Evolutionary conservation across 306 rosid species (phyloP).

Genomic region (Lathyrus sativus): DNA sequence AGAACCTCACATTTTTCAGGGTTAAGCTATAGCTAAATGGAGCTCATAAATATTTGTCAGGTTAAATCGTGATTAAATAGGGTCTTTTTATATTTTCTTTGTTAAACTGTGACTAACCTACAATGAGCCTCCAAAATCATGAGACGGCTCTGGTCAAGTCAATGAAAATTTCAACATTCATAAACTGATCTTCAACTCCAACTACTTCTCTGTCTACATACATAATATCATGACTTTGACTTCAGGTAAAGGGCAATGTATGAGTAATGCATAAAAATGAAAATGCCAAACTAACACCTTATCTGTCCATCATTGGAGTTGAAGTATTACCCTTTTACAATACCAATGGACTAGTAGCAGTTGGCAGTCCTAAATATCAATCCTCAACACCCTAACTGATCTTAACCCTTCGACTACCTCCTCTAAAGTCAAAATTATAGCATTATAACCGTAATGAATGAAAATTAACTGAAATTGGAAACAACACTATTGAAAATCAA

Average conservation of each 20-base stretch:
- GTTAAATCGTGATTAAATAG: no score
- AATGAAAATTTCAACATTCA: conserved; percentile 20
- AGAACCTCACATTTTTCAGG: no score
- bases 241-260: background rate
- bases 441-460: conserved; percentile 8
- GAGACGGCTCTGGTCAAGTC: background rate
- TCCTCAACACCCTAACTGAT: background rate
- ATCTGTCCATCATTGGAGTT: background rate
- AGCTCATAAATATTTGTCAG: no score
- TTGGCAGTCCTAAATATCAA: conserved; percentile 8
- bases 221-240: conserved; percentile 4
- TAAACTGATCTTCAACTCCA: conserved; percentile 25
- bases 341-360: background rate
- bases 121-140: no score
- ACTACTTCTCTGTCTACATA: conserved; percentile 20
- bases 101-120: no score
- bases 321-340: background rate
- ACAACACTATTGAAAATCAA: conserved; percentile 2
- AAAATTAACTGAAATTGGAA: conserved; percentile 11
- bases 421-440: background rate
- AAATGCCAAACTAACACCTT: conserved; percentile 28
- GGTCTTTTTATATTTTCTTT: no score
- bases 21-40: no score
- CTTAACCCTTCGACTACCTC: conserved; percentile 6
- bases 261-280: conserved; percentile 6